phyloP scores from a whole-genome alignment of 192 early-diverging fungal genomes.

The Backusella psychrophila region DNA sequence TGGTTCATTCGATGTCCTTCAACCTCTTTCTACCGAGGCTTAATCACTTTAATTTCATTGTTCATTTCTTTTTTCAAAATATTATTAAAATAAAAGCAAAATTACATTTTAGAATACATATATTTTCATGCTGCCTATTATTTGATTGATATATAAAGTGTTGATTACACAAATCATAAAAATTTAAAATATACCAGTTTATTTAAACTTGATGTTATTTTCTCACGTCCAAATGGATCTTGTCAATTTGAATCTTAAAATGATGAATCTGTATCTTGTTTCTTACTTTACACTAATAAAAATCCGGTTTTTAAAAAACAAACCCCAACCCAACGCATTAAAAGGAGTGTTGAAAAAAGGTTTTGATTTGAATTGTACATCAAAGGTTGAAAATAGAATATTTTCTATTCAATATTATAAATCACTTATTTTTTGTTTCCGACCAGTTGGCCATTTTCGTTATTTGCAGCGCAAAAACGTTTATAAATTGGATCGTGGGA shows the following conservation, averaged over 20 bases:
- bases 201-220: too few species aligned
- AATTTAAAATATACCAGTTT: neutral
- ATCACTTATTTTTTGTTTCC: neutral
- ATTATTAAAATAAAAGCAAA: neutral
- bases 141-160: neutral
- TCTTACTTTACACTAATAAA: too few species aligned
- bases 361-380: neutral
- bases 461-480: neutral
- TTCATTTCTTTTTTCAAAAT: neutral
- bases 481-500: neutral
- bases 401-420: neutral
- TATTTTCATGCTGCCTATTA: neutral
- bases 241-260: too few species aligned
- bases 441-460: neutral
- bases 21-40: conserved; percentile 37
- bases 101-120: neutral
- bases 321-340: too few species aligned
- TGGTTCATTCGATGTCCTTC: conserved; percentile 88
- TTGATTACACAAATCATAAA: neutral
- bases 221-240: too few species aligned
- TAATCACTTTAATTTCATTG: conserved; percentile 2
- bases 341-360: too few species aligned
- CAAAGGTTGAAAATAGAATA: neutral
- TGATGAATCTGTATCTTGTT: too few species aligned
- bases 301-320: too few species aligned